Evolutionary conservation across 2,329 filamentous ascomycete genomes (phyloP).

Genomic region (Penicillium glabrum): DNA sequence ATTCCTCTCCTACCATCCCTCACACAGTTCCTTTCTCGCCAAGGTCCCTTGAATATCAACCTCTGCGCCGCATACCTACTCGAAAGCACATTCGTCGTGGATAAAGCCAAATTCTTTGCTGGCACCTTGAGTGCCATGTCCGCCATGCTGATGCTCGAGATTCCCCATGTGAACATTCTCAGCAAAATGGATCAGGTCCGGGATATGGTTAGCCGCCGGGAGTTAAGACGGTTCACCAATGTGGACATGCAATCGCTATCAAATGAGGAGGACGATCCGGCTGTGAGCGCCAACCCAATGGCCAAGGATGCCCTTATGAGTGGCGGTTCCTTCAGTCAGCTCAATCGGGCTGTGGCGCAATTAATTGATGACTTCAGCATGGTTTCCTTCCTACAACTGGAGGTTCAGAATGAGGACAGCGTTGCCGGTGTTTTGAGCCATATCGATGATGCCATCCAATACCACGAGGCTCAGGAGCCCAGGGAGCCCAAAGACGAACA

Average conservation of each 20-base stretch:
- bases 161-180: slow-evolving; percentile 93
- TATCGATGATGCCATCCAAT: slow-evolving; percentile 93
- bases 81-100: slow-evolving; percentile 92
- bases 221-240: slow-evolving; percentile 85
- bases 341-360: slow-evolving; percentile 85
- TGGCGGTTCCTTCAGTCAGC: slow-evolving; percentile 74
- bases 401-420: slow-evolving; percentile 89
- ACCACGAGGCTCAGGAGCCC: slow-evolving; percentile 88
- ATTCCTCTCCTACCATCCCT: slow-evolving; percentile 87
- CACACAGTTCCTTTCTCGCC: slow-evolving; percentile 74
- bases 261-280: slow-evolving; percentile 57
- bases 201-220: slow-evolving; percentile 80
- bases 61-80: slow-evolving; percentile 93
- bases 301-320: slow-evolving; percentile 72
- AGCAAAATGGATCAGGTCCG: slow-evolving; percentile 98
- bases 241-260: slow-evolving; percentile 81
- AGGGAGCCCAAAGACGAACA: slow-evolving; percentile 72
- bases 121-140: slow-evolving; percentile 96
- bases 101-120: slow-evolving; percentile 95
- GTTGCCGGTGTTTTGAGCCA: slow-evolving; percentile 81
- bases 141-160: slow-evolving; percentile 97
- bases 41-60: slow-evolving; percentile 81
- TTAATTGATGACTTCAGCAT: slow-evolving; percentile 98
- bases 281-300: slow-evolving; percentile 60
- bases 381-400: slow-evolving; percentile 90